Evolutionary conservation across 164 flowering plant genomes (phyloP), one percentile per base, ranked within the genome.

Genomic region (Dillenia turbinata): DNA sequence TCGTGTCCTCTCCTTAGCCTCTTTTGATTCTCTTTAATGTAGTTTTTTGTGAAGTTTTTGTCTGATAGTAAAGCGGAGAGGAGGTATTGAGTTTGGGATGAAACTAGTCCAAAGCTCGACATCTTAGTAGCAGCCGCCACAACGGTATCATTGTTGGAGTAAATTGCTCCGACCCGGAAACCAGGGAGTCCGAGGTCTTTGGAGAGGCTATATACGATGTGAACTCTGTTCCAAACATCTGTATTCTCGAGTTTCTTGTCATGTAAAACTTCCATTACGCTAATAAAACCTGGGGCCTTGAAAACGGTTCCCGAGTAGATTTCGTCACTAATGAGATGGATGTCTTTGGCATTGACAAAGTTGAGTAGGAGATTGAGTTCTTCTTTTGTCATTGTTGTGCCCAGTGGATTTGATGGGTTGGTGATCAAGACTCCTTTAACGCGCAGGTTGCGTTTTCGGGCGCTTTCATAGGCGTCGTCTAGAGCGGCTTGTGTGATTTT

Each of bases 161-260:
- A 89, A 61, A 91, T 83, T 4, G 85, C 83, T 11, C 98, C 98
- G 26, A 92, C 85, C 57, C 98, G 83, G 59, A 92, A 92, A 14
- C 98, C 98, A 0, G 98, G 97, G 4, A 92, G 86, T 9, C 96
- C 97, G 4, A 90, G 66, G 62, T 86, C 96, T 64, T 92, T 92
- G 8, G 96, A 87, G 6, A 90, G 87, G 49, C 97, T 88, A 44
- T 79, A 83, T 10, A 90, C 89, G 12, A 90, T 61, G 68, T 90
- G 96, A 19, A 88, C 89, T 16, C 81, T 67, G 22, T 76, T 59
- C 63, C 72, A 65, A 24, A 81, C 61, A 1, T 73, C 71, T 5
- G 66, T 60, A 43, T 78, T 57, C 26, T 77, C 64, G 22, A 44
- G 57, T 22, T 83, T 78, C 49, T 66, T 61, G 15, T 79, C 79